These are phyloP conservation scores for Kokia cookei DNA, from an alignment of 441 rosid genomes.

Conservation along the genomic window DNA sequence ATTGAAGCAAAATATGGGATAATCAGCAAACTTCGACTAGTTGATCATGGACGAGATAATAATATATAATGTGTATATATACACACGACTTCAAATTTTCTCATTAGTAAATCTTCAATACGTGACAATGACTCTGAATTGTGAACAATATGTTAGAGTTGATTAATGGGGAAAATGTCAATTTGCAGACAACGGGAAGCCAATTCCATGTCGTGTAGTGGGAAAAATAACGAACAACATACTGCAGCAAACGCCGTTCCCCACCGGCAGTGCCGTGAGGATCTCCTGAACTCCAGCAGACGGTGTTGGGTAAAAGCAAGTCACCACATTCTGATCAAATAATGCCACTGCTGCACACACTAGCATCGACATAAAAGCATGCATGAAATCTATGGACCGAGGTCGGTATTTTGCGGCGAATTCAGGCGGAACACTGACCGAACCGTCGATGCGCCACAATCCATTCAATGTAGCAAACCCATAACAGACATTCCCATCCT, in stretches of 20 bases:
- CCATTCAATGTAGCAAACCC: slow-evolving; percentile 64
- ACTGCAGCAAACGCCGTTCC: slow-evolving; percentile 59
- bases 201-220: slow-evolving; percentile 78
- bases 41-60: too few relatives aligned
- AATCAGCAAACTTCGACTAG: too few relatives aligned
- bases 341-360: slow-evolving; percentile 62
- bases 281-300: slow-evolving; percentile 45
- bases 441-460: slow-evolving; percentile 72
- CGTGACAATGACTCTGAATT: too few relatives aligned
- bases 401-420: slow-evolving; percentile 36
- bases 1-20: too few relatives aligned
- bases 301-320: slow-evolving; percentile 70
- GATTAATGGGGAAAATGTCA: slow-evolving; percentile 4
- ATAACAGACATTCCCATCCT: slow-evolving; percentile 55
- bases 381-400: slow-evolving; percentile 57
- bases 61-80: too few relatives aligned
- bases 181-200: slow-evolving; percentile 56
- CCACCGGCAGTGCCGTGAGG: slow-evolving; percentile 68
- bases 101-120: too few relatives aligned
- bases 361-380: slow-evolving; percentile 61
- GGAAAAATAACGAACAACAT: slow-evolving; percentile 76
- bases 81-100: too few relatives aligned
- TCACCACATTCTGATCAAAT: slow-evolving; percentile 63
- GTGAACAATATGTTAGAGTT: too few relatives aligned
- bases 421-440: slow-evolving; percentile 44